Base-by-base conservation (phyloP, 2,329 filamentous ascomycete species). In the Tolypocladium sp. region DNA sequence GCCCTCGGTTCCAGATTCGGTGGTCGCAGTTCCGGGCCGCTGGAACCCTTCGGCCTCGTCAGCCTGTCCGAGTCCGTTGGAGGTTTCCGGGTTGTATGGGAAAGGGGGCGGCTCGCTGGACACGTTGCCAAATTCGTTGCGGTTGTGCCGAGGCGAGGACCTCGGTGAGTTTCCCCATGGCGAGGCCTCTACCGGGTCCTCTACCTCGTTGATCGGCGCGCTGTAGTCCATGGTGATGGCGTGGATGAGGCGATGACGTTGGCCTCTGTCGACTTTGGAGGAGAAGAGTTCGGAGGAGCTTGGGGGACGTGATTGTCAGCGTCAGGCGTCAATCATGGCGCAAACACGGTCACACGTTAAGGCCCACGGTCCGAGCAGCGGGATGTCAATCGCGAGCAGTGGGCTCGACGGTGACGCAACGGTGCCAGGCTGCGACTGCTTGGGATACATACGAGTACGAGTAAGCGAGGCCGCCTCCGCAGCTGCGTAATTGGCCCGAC, bases 131-230 rank as follows among this genome's bases (percentile, higher is more conserved):
- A 82, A 82, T 61, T 68, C 70, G 30, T 76, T 69, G 51, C 76
- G 73, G 63, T 76, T 76, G 63, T 76, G 76, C 60, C 74, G 73
- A 37, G 82, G 81, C 25, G 82, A 82, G 20, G 77, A 74, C 30
- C 74, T 73, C 6, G 82, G 82, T 38, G 80, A 81, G 59, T 76
- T 78, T 17, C 80, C 82, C 82, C 82, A 85, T 2, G 82, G 82
- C 38, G 82, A 84, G 61, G 74, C 76, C 60, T 76, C 80, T 53
- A 72, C 74, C 22, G 79, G 75, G 63, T 84, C 77, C 53, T 85
- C 82, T 57, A 74, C 73, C 64, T 85, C 82, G 68, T 78, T 68
- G 65, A 84, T 81, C 17, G 81, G 78, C 62, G 81, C 71, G 70
- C 78, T 80, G 71, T 85, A 85, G 72, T 85, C 82, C 82, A 85